These are phyloP conservation scores for Arctostaphylos glauca DNA, from an alignment of 148 eudicot genomes.

Conservation along the genomic window DNA sequence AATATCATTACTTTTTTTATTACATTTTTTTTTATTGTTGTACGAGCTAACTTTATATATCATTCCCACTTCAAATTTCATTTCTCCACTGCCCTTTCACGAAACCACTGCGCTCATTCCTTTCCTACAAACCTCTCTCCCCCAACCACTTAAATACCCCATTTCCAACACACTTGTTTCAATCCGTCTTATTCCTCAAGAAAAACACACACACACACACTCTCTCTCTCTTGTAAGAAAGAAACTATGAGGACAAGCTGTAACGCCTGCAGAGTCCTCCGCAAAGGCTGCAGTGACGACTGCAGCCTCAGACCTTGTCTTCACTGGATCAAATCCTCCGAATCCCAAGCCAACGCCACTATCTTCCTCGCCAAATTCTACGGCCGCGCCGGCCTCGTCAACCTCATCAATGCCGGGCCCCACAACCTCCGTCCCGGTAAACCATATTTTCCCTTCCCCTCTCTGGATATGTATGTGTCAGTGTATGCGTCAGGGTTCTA, in stretches of 20 bases:
- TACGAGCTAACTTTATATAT: too few relatives aligned
- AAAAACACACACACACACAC: background rate
- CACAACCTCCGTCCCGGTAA: constrained; percentile 52
- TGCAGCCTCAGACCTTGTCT: constrained; percentile 52
- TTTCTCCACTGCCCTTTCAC: background rate
- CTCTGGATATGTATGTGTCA: background rate
- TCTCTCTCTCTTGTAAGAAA: background rate
- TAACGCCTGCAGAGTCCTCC: constrained; percentile 57
- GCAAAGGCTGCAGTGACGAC: constrained; percentile 51
- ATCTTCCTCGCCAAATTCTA: constrained; percentile 60
- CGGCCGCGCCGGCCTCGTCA: constrained; percentile 60
- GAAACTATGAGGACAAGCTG: constrained; percentile 48
- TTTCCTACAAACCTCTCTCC: background rate
- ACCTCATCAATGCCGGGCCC: constrained; percentile 57
- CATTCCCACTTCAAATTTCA: too few relatives aligned
- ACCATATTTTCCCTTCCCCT: too few relatives aligned
- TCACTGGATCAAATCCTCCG: constrained; percentile 48
- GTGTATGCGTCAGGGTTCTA: background rate
- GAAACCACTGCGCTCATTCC: background rate
- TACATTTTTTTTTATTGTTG: too few relatives aligned
- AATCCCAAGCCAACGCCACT: constrained; percentile 59
- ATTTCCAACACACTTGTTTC: background rate
- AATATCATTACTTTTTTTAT: too few relatives aligned
- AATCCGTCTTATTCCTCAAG: background rate
- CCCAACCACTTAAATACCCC: background rate